Evolutionary conservation across 169 alveolate species (phyloP).

Genomic region (Plasmodium billcollinsi): DNA sequence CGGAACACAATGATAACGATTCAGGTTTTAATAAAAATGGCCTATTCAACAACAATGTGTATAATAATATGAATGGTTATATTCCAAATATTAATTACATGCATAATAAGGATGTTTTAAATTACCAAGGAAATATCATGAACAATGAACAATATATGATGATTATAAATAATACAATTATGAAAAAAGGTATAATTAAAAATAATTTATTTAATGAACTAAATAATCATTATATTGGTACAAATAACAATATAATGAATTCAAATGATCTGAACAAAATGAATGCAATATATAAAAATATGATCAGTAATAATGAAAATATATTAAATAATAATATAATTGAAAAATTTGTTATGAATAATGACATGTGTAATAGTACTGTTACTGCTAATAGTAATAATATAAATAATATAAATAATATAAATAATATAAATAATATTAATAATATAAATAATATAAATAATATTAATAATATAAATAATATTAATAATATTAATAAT

Average conservation of each 20-base stretch:
- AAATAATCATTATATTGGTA: not conserved
- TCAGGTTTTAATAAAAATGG: not conserved
- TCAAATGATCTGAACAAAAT: not conserved
- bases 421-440: not conserved
- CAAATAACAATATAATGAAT: slow-evolving; percentile 3
- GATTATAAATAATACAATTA: slow-evolving; percentile 32
- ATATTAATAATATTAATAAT: not conserved
- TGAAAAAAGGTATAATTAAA: not conserved
- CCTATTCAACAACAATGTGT: not conserved
- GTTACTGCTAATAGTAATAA: not conserved
- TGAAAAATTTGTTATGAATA: not conserved
- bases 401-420: not conserved
- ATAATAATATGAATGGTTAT: slow-evolving; percentile 15
- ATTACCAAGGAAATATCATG: slow-evolving; percentile 6
- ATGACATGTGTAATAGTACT: not conserved
- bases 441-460: not conserved
- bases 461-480: not conserved
- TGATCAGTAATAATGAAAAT: slow-evolving; percentile 6
- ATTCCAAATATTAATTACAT: not conserved
- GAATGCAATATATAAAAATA: not conserved
- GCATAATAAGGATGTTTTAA: not conserved
- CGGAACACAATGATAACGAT: not conserved
- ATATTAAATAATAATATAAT: not conserved
- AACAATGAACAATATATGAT: slow-evolving; percentile 7
- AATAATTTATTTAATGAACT: slow-evolving; percentile 21